Percentiles rank a stretch among this genome's conserved stretches.
These are phyloP conservation scores for Fistulifera solaris DNA, from an alignment of 108 stramenopile species.

Conservation along the genomic window DNA sequence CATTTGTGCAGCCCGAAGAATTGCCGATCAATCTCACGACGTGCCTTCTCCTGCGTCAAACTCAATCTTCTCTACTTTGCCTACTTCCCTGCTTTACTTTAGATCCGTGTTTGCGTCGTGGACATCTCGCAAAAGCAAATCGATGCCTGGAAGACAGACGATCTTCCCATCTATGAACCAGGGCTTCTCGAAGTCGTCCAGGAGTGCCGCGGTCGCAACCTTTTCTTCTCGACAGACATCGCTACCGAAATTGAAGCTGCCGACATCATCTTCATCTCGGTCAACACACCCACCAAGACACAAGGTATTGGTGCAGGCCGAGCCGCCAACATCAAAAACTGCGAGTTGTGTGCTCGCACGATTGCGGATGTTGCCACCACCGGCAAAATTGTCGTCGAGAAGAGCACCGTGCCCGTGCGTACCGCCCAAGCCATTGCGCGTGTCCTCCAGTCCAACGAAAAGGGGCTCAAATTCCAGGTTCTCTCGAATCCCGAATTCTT, in stretches of 20 bases:
- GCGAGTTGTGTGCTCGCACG: conserved; percentile 97
- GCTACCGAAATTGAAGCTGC: conserved; percentile 85
- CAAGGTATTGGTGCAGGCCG: conserved; percentile 97
- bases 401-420: conserved; percentile 97
- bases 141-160: conserved; percentile 91
- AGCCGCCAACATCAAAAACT: conserved; percentile 99
- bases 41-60: background rate
- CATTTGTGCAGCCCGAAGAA: too few relatives aligned
- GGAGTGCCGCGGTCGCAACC: conserved; percentile 69
- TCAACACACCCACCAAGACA: conserved; percentile 99
- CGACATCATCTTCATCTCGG: conserved; percentile 98
- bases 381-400: conserved; percentile 97
- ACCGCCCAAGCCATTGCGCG: conserved; percentile 94
- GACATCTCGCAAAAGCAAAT: conserved; percentile 92
- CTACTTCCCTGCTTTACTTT: background rate
- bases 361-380: conserved; percentile 89
- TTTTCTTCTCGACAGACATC: conserved; percentile 98
- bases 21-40: too few relatives aligned
- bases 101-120: conserved; percentile 95
- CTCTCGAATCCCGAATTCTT: conserved; percentile 98
- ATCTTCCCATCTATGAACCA: conserved; percentile 98
- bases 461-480: conserved; percentile 92
- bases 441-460: conserved; percentile 89
- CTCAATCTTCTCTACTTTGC: background rate
- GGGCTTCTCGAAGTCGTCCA: conserved; percentile 90